These are phyloP conservation scores for Podaxis sp. DNA, from an alignment of 768 basidiomycete genomes.

Conservation along the genomic window DNA sequence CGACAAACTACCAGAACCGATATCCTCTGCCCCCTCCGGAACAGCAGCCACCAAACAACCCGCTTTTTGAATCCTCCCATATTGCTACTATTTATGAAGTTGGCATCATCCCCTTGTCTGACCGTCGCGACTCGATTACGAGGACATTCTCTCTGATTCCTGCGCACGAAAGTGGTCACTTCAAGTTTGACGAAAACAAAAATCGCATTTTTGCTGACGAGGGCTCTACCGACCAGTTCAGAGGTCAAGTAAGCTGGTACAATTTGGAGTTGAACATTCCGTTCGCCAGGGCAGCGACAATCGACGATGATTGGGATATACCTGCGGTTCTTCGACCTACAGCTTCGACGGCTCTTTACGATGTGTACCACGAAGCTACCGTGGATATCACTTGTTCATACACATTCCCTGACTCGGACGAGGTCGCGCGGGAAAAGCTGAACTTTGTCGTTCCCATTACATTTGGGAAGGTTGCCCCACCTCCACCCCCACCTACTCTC, in stretches of 20 bases:
- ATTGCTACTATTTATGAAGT: constrained; percentile 49
- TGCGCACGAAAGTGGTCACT: constrained; percentile 37
- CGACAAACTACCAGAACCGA: constrained; percentile 33
- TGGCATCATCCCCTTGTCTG: constrained; percentile 29
- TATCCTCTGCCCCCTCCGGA: constrained; percentile 54
- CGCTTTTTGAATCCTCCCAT: constrained; percentile 53
- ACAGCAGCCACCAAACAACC: constrained; percentile 60
- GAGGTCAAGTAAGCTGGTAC: constrained; percentile 45
- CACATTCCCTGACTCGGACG: constrained; percentile 33
- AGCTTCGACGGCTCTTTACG: constrained; percentile 50
- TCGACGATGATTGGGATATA: constrained; percentile 36
- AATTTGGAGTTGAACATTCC: constrained; percentile 55
- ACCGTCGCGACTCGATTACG: constrained; percentile 19
- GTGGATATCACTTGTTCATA: constrained; percentile 57
- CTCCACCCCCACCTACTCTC: constrained; percentile 16
- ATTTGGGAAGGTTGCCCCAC: constrained; percentile 41
- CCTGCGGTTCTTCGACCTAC: constrained; percentile 38
- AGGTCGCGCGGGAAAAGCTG: constrained; percentile 29
- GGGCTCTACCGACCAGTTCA: constrained; percentile 10
- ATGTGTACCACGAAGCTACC: constrained; percentile 47
- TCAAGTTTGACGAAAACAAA: constrained; percentile 39
- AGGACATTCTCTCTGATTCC: constrained; percentile 50
- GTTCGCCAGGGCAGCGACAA: constrained; percentile 27
- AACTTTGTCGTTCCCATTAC: constrained; percentile 46
- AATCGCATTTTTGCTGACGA: constrained; percentile 47